Conservation (phyloP, 768 basidiomycete genomes). For the Tulasnella sp. region DNA sequence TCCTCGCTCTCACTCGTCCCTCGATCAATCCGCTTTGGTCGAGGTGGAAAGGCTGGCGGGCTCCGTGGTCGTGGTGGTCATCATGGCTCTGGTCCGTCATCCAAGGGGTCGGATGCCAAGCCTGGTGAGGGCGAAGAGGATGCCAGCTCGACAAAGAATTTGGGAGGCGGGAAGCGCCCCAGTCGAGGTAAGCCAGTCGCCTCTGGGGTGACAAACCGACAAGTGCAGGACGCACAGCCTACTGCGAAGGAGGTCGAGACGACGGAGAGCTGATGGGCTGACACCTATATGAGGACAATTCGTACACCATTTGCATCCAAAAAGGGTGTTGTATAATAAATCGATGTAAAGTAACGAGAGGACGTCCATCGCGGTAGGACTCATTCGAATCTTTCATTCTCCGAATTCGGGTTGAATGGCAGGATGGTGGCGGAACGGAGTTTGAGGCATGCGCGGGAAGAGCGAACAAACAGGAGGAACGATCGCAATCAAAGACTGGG, state of each 20-base stretch:
- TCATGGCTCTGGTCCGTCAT: neutral
- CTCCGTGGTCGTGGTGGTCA: constrained; percentile 43
- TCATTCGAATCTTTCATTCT: too few relatives aligned
- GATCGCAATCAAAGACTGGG: too few relatives aligned
- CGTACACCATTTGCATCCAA: neutral
- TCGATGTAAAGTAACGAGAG: neutral
- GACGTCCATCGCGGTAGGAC: too few relatives aligned
- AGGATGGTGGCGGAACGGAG: too few relatives aligned
- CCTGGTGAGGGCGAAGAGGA: neutral
- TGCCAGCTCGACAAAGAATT: neutral
- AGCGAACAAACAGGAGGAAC: too few relatives aligned
- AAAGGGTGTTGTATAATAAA: neutral
- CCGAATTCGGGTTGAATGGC: too few relatives aligned
- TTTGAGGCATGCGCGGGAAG: too few relatives aligned
- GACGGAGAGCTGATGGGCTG: neutral
- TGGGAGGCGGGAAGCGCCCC: neutral
- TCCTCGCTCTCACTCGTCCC: constrained; percentile 64
- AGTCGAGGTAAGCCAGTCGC: neutral
- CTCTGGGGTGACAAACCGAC: neutral
- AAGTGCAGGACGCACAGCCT: neutral
- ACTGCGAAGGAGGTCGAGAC: neutral
- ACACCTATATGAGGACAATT: neutral
- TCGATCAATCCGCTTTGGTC: constrained; percentile 69
- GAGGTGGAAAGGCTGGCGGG: constrained; percentile 64
- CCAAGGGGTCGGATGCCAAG: neutral